These are phyloP conservation scores for Epichloe brachyelytri DNA, from an alignment of 2,329 filamentous ascomycete species.

Conservation along the genomic window DNA sequence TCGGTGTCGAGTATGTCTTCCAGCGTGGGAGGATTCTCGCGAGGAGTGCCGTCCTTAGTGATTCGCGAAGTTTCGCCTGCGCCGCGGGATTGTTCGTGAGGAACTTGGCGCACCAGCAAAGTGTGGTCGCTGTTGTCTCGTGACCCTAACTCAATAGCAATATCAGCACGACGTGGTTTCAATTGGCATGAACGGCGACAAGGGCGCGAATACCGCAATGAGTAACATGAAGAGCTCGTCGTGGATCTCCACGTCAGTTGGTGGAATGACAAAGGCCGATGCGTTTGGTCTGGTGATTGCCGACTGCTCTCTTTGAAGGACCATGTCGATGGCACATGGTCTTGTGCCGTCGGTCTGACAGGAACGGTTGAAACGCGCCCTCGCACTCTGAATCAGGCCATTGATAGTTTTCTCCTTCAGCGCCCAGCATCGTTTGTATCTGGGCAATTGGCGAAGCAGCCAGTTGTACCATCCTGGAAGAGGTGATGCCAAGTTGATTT, in stretches of 20 bases:
- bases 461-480: not conserved
- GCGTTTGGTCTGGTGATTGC: not conserved
- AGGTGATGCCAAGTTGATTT: not conserved
- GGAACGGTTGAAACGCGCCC: not conserved
- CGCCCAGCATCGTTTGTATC: not conserved
- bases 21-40: not conserved
- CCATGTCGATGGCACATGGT: conserved; percentile 5
- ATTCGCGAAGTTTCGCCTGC: conserved; percentile 11
- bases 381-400: not conserved
- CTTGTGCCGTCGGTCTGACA: not conserved
- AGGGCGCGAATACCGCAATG: not conserved
- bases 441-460: not conserved
- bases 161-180: not conserved
- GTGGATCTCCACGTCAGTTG: conserved; percentile 9
- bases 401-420: not conserved
- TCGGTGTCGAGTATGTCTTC: not conserved
- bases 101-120: conserved; percentile 12
- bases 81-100: conserved; percentile 7
- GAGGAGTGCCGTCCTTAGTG: conserved; percentile 8
- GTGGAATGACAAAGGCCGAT: not conserved
- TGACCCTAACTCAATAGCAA: conserved; percentile 8
- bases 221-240: conserved; percentile 13
- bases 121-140: conserved; percentile 11
- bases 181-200: too few relatives aligned
- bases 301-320: not conserved